Conservation (phyloP, 2,329 filamentous ascomycete species). For the Cercospora beticola region DNA sequence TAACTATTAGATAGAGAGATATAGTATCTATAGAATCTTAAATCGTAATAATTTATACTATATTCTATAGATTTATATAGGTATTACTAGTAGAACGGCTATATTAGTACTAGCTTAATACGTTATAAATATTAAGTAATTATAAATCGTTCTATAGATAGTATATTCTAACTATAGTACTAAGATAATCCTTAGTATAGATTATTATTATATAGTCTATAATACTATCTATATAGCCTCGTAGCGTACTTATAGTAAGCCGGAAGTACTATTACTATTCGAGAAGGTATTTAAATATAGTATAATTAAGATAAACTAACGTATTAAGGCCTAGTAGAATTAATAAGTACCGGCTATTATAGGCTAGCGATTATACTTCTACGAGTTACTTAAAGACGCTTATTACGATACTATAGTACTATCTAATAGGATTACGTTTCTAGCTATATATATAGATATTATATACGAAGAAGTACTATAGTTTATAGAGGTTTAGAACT, state of each 20-base stretch:
- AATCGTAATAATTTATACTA: no score
- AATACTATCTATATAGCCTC: neutral
- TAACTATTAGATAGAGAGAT: no score
- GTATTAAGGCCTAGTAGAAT: conserved; percentile 8
- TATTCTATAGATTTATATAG: neutral
- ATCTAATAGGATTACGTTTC: neutral
- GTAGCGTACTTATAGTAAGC: neutral
- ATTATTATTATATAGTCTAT: neutral
- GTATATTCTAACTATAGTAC: neutral
- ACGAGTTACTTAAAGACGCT: neutral
- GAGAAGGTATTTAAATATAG: neutral
- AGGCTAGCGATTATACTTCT: neutral
- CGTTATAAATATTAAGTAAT: neutral
- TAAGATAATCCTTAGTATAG: neutral
- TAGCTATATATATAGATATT: neutral
- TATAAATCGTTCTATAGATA: neutral
- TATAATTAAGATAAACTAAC: conserved; percentile 9
- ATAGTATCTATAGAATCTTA: no score
- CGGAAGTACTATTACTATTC: neutral
- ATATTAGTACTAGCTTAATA: neutral
- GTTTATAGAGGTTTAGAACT: no score
- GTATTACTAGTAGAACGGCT: neutral
- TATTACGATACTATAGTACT: neutral
- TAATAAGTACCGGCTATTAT: neutral
- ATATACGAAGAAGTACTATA: no score